Evolutionary conservation across 306 rosid genomes (phyloP), one percentile per base, ranked within the genome.

Genomic region (Ormosia semicastrata): DNA sequence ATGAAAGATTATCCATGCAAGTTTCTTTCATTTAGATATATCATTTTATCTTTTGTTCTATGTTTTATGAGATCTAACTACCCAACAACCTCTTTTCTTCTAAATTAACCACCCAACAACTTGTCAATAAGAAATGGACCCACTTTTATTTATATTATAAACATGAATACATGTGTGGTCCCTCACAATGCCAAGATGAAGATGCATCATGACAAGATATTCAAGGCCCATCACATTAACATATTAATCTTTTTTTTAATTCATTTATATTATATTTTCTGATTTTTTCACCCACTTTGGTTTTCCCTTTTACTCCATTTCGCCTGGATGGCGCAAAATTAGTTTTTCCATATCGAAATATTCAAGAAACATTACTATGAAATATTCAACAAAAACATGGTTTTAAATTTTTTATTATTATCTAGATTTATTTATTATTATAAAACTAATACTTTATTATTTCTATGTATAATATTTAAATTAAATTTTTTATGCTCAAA

Each of bases 61-160:
- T 57, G 36, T 63, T 72, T 33, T 53, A 52, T 53, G 73, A 62
- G 50, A 76, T 85, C 73, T 71, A 81, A 80, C 83, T 5, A 67
- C 71, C 81, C 81, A 66, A 67, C 71, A 67, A 33, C 77, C 44
- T 43, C 36, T 66, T 57, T 24, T 18, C 57, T 66, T 15, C 71
- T 9, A 75, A 56, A 60, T 57, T 82, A 82, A 75, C 77, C 5
- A 73, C 67, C 50, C 85, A 85, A 70, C 82, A 50, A 76, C 85
- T 71, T 76, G 43, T 56, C 39, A 40, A 64, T 8, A 63, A 78
- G 44, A 73, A 32, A 76, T 59, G 82, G 71, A 33, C 46, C 86
- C 79, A 41, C 62, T n/a, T 56, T 36, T 13, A 29, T 62, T 53
- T 59, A 60, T 40, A 37, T 30, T 14, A 66, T 39, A 32, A 78